Evolutionary conservation across 179 eudicot species (phyloP), one percentile per base, ranked within the genome.

Genomic region (Drosera spatulata): DNA sequence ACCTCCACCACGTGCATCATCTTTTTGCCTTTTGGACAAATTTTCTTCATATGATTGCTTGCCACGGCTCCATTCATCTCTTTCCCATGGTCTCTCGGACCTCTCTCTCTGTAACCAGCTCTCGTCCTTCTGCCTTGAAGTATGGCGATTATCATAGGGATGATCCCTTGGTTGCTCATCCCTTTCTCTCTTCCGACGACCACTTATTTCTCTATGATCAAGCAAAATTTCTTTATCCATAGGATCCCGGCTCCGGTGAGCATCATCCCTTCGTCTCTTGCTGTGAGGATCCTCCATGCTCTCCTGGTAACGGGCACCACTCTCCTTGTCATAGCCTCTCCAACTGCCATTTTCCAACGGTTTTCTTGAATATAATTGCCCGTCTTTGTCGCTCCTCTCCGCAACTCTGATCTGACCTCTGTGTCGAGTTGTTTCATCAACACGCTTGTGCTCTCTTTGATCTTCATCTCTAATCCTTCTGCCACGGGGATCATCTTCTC

Each of bases 161-260:
- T 22, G 62, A 59, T 84, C 90, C 64, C 82, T 82, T 65, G 73
- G 56, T 51, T 52, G 61, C 70, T 77, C 89, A 61, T 90, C 99
- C 71, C 90, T 85, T 47, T 85, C 97, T 74, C 97, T 76, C 79
- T 83, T 90, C 50, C 84, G 79, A 51, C 75, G 86, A 67, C 71
- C 67, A 58, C 75, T 73, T 59, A 65, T 75, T 64, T 86, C 99
- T 68, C 85, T 77, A 54, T 74, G 79, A 58, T 69, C 77, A 56
- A 72, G 81, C 52, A 81, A 67, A 48, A 66, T 95, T 66, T 84
- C 96, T 71, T 87, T 90, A 50, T 81, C 86, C 55, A 67, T 65
- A 59, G 68, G 73, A 49, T 82, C 96, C 75, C 95, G 79, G 68
- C 85, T 85, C 56, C 64, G 53, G 57, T 58, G 67, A 50, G 71